Percentiles rank a stretch among this genome's conserved stretches.
phyloP scores from a whole-genome alignment of 1,284 basidiomycete species.

The Leccinum griseonigrum region DNA sequence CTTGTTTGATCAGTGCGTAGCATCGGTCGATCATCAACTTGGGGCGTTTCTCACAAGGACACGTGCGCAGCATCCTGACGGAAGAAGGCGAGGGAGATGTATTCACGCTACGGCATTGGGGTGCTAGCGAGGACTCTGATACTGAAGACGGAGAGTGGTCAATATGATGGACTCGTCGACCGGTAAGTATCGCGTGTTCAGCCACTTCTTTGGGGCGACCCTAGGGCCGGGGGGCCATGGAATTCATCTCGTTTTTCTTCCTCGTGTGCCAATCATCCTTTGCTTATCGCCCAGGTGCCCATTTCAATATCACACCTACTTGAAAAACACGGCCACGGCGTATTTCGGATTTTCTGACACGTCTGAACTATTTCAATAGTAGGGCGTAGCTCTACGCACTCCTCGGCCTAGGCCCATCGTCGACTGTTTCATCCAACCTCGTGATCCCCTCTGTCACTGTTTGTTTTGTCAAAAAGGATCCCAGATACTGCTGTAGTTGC shows the following conservation, averaged over 20 bases:
- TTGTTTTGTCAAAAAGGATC: background rate
- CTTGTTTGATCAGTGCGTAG: constrained; percentile 51
- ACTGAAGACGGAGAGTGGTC: constrained; percentile 24
- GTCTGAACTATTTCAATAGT: background rate
- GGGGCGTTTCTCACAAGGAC: constrained; percentile 7
- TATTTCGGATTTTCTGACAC: background rate
- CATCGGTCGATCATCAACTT: constrained; percentile 8
- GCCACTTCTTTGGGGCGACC: too few relatives aligned
- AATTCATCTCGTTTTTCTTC: background rate
- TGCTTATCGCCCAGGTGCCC: background rate
- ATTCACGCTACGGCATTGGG: constrained; percentile 41
- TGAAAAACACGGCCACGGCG: background rate
- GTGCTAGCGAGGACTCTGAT: constrained; percentile 27
- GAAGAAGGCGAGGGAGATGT: constrained; percentile 50
- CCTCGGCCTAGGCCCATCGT: background rate
- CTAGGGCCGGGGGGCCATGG: background rate
- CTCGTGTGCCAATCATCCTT: background rate
- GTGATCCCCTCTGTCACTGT: background rate
- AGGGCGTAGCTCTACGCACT: background rate
- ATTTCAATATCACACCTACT: background rate
- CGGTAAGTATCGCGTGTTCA: background rate
- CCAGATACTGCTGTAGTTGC: background rate
- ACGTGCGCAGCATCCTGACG: constrained; percentile 40
- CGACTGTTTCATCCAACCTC: background rate
- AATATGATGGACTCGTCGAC: constrained; percentile 25